Evolutionary conservation across 352 stramenopile genomes (phyloP), one percentile per base, ranked within the genome.

Genomic region (Phytopythium chamaehyphon): DNA sequence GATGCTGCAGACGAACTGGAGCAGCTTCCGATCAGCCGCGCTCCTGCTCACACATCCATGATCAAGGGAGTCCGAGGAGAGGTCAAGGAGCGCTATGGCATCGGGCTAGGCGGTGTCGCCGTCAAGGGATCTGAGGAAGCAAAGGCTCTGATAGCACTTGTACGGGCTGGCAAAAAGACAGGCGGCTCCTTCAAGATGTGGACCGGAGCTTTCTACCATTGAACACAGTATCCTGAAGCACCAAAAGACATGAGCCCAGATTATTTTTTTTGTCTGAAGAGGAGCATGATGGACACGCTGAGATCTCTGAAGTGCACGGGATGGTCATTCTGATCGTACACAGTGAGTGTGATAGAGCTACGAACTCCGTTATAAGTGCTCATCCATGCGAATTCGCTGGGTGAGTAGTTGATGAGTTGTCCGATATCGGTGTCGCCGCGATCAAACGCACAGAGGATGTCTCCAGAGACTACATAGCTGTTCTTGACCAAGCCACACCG

Each of bases 401-500:
- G 45, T 10, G 49, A 44, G 9, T 63, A 58, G 0, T 1, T 19
- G 11, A 62, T 58, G 1, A 62, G n/a, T 16, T 62, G 15, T 15
- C 56, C 50, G n/a, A 59, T 31, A 1, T 8, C 1, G 2, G 56
- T 31, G 53, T 62, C 28, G n/a, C 28, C 49, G 33, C 49, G 43
- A 38, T 59, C 47, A 46, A 59, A 62, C 1, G 56, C 44, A 28
- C 14, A 45, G 0, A 65, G 2, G 14, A 61, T 61, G 46, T 61
- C 51, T 23, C 51, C 47, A 26, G 52, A 57, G 11, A 50, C 35
- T 2, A 56, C 51, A 18, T 57, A 65, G 2, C 54, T 40, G n/a
- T 65, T 65, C 19, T 65, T 65, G 5, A 65, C 51, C 0, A 61
- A 1, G 47, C 56, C 52, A 24, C 58, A 65, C 3, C 58, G 39